Percentiles rank a stretch among this genome's conserved stretches.
Evolutionary conservation across 768 basidiomycete genomes (phyloP).

Genomic region (Crassisporium funariophilum): DNA sequence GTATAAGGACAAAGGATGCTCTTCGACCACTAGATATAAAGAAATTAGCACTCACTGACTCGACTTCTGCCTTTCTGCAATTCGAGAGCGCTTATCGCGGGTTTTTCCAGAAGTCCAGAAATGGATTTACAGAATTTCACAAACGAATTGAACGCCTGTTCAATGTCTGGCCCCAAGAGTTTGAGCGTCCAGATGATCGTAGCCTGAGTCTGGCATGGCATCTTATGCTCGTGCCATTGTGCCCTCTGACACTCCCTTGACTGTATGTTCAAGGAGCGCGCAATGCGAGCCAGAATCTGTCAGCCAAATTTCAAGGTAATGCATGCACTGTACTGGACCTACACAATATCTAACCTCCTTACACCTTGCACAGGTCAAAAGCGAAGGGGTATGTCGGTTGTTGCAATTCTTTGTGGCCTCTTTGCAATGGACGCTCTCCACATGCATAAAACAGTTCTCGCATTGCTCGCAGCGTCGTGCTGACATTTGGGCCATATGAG

Average conservation of each 20-base stretch:
- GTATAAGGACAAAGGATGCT: background rate
- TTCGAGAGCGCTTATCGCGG: slow-evolving; percentile 18
- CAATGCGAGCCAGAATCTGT: background rate
- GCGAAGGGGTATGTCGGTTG: slow-evolving; percentile 8
- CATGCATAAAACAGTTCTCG: slow-evolving; percentile 19
- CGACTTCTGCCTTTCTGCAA: slow-evolving; percentile 12
- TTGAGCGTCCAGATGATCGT: slow-evolving; percentile 7
- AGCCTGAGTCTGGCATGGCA: slow-evolving; percentile 7
- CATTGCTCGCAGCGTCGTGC: slow-evolving; percentile 14
- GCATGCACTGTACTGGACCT: slow-evolving; percentile 1
- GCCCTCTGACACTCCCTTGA: slow-evolving; percentile 16
- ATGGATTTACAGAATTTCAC: slow-evolving; percentile 14
- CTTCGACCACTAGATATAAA: background rate
- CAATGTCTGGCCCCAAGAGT: slow-evolving; percentile 8
- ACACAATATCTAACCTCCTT: slow-evolving; percentile 21
- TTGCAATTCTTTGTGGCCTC: slow-evolving; percentile 15
- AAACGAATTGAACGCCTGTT: slow-evolving; percentile 15
- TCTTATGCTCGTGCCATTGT: slow-evolving; percentile 17
- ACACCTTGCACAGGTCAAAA: slow-evolving; percentile 18
- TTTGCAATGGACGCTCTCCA: slow-evolving; percentile 10
- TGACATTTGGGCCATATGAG: too few species aligned
- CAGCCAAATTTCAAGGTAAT: background rate
- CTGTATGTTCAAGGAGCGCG: slow-evolving; percentile 4
- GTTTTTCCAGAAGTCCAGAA: slow-evolving; percentile 10
- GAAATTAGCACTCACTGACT: slow-evolving; percentile 8